These are phyloP conservation scores for Sphaerosporella brunnea DNA, from an alignment of 495 filamentous ascomycete species.

Conservation along the genomic window DNA sequence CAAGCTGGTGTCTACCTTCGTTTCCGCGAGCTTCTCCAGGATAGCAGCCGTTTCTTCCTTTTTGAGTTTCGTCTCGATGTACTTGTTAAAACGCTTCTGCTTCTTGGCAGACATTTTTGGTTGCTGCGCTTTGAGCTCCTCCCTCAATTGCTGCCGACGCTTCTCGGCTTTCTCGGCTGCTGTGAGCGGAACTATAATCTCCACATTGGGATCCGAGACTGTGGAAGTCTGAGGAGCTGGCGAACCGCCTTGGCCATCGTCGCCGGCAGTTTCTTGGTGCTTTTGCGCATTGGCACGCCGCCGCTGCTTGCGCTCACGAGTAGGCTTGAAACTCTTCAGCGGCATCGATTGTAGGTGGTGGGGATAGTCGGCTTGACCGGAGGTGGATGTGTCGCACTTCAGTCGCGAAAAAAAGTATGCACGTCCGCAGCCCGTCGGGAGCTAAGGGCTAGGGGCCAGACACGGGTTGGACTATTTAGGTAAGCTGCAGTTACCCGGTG, in stretches of 20 bases:
- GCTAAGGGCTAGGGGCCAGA: too few species aligned
- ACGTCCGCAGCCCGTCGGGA: too few species aligned
- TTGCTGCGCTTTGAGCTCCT: slow-evolving; percentile 50
- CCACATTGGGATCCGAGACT: slow-evolving; percentile 11
- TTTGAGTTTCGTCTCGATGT: slow-evolving; percentile 86
- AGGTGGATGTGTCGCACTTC: too few species aligned
- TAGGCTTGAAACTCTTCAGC: slow-evolving; percentile 22
- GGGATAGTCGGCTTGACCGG: too few species aligned
- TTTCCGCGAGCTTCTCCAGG: slow-evolving; percentile 58
- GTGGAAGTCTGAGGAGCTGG: not conserved
- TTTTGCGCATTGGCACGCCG: slow-evolving; percentile 2
- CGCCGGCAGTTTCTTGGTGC: not conserved
- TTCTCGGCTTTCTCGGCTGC: slow-evolving; percentile 51
- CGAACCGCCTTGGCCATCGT: not conserved
- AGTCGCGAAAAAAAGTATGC: too few species aligned
- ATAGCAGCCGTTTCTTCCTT: slow-evolving; percentile 85
- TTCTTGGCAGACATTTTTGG: slow-evolving; percentile 78
- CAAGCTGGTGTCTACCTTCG: slow-evolving; percentile 64
- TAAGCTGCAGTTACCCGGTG: too few species aligned
- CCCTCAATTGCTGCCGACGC: slow-evolving; percentile 29
- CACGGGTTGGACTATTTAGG: too few species aligned
- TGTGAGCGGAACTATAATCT: slow-evolving; percentile 14
- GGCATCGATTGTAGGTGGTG: slow-evolving; percentile 13
- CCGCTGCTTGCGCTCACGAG: slow-evolving; percentile 25
- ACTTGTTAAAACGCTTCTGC: slow-evolving; percentile 85